These are phyloP conservation scores for Cladorrhinum sp. DNA, from an alignment of 2,329 filamentous ascomycete species.

Conservation along the genomic window DNA sequence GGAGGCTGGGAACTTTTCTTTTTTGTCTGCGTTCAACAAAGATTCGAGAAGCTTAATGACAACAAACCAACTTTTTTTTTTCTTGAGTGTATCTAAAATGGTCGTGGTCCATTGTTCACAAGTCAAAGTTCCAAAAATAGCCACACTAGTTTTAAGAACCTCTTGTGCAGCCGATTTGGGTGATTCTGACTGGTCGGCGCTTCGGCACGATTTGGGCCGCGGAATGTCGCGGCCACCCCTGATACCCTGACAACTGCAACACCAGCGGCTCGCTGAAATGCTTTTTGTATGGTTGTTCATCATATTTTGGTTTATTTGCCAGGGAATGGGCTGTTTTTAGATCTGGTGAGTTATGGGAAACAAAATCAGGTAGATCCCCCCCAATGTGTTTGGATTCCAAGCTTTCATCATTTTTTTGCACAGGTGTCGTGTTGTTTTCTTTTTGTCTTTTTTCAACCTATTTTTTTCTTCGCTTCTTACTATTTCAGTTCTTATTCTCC, in stretches of 20 bases:
- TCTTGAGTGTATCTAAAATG: too few relatives aligned
- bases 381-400: too few relatives aligned
- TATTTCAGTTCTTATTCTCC: too few relatives aligned
- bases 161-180: neutral
- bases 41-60: too few relatives aligned
- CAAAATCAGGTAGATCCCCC: neutral
- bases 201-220: neutral
- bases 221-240: neutral
- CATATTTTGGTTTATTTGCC: too few relatives aligned
- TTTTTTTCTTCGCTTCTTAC: neutral
- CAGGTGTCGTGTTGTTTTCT: neutral
- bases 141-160: neutral
- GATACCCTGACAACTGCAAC: neutral
- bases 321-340: too few relatives aligned
- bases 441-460: neutral
- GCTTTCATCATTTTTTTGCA: too few relatives aligned
- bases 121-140: neutral
- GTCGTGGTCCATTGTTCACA: too few relatives aligned
- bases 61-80: too few relatives aligned
- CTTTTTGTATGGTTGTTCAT: neutral
- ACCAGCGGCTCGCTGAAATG: neutral
- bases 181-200: neutral
- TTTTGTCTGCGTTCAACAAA: too few relatives aligned
- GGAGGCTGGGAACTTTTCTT: too few relatives aligned
- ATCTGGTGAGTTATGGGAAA: too few relatives aligned